phyloP scores from a whole-genome alignment of 23 red algal species.

The Agarophyton chilense region DNA sequence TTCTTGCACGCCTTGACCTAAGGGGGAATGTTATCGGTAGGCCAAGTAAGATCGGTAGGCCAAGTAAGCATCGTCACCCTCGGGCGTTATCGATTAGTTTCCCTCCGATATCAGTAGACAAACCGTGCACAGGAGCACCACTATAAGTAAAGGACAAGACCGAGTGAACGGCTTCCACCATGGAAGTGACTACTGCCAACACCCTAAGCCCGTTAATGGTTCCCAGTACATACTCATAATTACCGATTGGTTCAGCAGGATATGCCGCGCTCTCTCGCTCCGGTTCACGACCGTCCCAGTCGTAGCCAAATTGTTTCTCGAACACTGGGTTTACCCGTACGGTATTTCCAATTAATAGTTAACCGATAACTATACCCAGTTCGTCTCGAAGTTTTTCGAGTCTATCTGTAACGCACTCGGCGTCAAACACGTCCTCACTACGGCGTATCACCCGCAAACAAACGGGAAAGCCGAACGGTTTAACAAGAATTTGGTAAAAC shows the following conservation, averaged over 20 bases:
- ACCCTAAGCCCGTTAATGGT: no score
- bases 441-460: background rate
- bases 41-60: no score
- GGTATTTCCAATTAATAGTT: background rate
- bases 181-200: no score
- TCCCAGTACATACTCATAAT: background rate
- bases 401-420: background rate
- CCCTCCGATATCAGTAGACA: no score
- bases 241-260: background rate
- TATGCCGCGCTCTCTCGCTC: background rate
- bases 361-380: background rate
- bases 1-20: no score
- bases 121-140: no score
- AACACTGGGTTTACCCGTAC: constrained; percentile 5
- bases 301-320: background rate
- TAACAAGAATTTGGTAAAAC: background rate
- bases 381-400: background rate
- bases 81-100: no score
- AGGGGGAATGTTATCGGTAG: no score
- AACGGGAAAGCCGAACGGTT: background rate
- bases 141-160: no score
- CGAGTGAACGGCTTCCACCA: no score
- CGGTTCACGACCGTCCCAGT: background rate
- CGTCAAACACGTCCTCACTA: background rate
- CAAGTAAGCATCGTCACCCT: no score